Percentiles rank a stretch among this genome's conserved stretches.
phyloP scores from a whole-genome alignment of 345 rosid genomes.

The Brassica cretica region DNA sequence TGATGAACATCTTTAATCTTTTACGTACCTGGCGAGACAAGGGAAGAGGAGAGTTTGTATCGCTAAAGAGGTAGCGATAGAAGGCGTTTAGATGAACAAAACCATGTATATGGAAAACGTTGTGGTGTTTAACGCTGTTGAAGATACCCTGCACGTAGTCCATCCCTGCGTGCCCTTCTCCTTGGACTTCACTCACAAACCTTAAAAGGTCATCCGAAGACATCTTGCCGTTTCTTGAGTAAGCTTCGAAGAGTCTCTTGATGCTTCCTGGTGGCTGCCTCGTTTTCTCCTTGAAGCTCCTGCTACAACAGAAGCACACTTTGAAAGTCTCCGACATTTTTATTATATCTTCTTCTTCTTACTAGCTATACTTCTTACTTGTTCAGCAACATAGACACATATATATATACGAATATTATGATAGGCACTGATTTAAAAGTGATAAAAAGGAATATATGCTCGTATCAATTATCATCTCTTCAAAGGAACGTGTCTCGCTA shows the following conservation, averaged over 20 bases:
- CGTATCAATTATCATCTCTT: conserved; percentile 21
- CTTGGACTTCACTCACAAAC: conserved; percentile 60
- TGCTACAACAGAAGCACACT: conserved; percentile 51
- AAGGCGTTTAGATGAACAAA: conserved; percentile 55
- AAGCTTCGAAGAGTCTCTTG: conserved; percentile 48
- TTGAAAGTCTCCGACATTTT: conserved; percentile 36
- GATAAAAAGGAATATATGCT: conserved; percentile 36
- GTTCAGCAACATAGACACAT: background rate
- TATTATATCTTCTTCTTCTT: background rate
- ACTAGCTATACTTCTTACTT: background rate
- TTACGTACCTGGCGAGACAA: conserved; percentile 18
- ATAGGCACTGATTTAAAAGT: conserved; percentile 15
- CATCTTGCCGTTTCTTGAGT: conserved; percentile 56
- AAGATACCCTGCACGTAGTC: conserved; percentile 50
- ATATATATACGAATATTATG: background rate
- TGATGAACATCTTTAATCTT: background rate
- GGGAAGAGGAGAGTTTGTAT: conserved; percentile 48
- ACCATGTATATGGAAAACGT: conserved; percentile 34
- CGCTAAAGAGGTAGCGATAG: conserved; percentile 40
- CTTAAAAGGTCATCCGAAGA: conserved; percentile 49
- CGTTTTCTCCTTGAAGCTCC: conserved; percentile 70
- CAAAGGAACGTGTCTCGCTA: conserved; percentile 21
- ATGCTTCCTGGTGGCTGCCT: conserved; percentile 73
- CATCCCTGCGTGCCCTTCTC: conserved; percentile 53
- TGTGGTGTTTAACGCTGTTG: conserved; percentile 42